These are phyloP conservation scores for Primulina tabacum DNA, from an alignment of 257 asterid genomes.

Conservation along the genomic window DNA sequence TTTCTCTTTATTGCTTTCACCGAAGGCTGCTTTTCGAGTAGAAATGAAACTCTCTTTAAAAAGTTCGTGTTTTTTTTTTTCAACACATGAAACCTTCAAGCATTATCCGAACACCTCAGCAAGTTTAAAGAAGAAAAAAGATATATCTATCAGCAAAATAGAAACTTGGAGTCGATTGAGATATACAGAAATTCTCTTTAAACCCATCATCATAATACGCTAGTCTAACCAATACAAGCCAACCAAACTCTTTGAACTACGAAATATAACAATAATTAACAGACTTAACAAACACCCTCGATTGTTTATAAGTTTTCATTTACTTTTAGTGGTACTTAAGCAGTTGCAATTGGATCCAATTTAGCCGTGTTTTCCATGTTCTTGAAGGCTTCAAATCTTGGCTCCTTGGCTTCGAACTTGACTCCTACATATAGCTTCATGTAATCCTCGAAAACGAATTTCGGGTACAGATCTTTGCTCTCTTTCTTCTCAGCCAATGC, in stretches of 20 bases:
- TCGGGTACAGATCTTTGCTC: constrained; percentile 37
- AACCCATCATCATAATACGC: constrained; percentile 2
- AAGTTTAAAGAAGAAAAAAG: not conserved
- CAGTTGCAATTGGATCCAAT: constrained; percentile 42
- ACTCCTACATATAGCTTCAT: constrained; percentile 55
- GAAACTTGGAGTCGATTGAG: not conserved
- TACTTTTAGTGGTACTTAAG: constrained; percentile 12
- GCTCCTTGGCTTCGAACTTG: constrained; percentile 66
- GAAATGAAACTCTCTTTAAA: not conserved
- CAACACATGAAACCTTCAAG: not conserved
- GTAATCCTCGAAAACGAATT: constrained; percentile 60
- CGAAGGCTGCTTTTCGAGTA: not conserved
- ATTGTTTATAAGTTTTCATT: not conserved
- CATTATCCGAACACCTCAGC: not conserved
- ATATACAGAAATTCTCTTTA: constrained; percentile 10
- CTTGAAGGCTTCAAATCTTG: constrained; percentile 60
- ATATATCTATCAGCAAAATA: not conserved
- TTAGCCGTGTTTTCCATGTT: constrained; percentile 24
- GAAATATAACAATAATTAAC: not conserved
- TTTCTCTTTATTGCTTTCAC: constrained; percentile 1
- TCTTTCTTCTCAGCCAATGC: constrained; percentile 39
- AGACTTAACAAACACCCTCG: not conserved
- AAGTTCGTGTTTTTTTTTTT: not conserved
- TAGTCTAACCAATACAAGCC: constrained; percentile 18
- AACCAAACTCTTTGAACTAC: constrained; percentile 11